Conservation (phyloP, 441 rosid genomes). For the Erodium texanum region DNA sequence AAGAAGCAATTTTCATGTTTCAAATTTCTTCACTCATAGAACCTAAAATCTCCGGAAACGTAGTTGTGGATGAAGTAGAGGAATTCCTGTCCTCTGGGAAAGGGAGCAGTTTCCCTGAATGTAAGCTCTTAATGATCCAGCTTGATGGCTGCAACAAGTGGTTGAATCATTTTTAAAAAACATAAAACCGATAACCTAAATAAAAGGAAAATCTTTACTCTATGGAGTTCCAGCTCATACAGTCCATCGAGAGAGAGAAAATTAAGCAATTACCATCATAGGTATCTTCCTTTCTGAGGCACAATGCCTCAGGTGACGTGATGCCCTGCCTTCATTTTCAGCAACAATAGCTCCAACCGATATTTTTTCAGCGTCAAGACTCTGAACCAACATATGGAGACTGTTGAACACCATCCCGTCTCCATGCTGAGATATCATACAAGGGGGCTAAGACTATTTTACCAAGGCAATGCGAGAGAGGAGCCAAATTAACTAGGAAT, state of each 20-base stretch:
- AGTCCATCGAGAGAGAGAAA: neutral
- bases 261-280: conserved; percentile 34
- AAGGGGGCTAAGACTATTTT: neutral
- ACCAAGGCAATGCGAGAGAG: neutral
- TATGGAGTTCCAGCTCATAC: neutral
- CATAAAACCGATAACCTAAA: neutral
- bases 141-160: conserved; percentile 34
- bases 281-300: conserved; percentile 51
- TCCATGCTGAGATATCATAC: conserved; percentile 39
- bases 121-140: conserved; percentile 53
- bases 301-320: conserved; percentile 55
- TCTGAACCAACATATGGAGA: conserved; percentile 32
- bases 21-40: conserved; percentile 38
- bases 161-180: neutral
- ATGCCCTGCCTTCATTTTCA: conserved; percentile 35
- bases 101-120: conserved; percentile 37
- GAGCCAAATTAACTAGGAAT: neutral
- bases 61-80: conserved; percentile 12
- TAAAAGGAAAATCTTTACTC: neutral
- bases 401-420: conserved; percentile 52
- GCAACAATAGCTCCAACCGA: conserved; percentile 36
- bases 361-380: conserved; percentile 37
- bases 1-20: conserved; percentile 15
- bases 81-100: conserved; percentile 11
- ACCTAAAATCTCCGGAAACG: conserved; percentile 10